phyloP scores from a whole-genome alignment of 345 rosid genomes.

The Salix purpurea region DNA sequence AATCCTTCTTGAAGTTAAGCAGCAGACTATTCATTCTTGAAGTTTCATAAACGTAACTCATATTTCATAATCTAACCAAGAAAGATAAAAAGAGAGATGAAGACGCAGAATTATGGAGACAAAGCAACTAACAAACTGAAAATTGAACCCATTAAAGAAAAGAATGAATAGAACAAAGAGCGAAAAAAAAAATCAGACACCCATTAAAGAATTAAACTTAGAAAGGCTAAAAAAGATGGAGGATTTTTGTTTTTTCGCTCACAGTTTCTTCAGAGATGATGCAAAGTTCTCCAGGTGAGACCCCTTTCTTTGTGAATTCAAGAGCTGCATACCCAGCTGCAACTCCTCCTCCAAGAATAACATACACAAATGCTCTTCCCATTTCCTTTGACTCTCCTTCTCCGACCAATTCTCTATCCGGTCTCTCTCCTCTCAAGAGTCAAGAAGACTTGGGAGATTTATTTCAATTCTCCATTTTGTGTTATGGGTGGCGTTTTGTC shows the following conservation, averaged over 20 bases:
- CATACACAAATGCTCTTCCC: slow-evolving; percentile 98
- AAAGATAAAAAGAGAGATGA: not conserved
- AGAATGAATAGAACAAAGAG: not conserved
- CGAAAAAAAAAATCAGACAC: not conserved
- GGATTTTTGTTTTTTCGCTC: slow-evolving; percentile 4
- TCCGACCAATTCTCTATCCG: not conserved
- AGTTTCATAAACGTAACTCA: not conserved
- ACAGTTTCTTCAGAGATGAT: slow-evolving; percentile 93
- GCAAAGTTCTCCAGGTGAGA: slow-evolving; percentile 82
- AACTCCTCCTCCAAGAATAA: slow-evolving; percentile 93
- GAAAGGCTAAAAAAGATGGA: not conserved
- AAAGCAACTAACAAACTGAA: slow-evolving; percentile 4
- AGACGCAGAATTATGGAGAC: not conserved
- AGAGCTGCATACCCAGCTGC: slow-evolving; percentile 97
- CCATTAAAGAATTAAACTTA: slow-evolving; percentile 1
- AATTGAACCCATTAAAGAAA: not conserved
- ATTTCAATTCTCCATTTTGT: too few relatives aligned
- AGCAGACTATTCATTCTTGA: not conserved
- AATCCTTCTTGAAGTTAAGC: not conserved
- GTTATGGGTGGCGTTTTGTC: too few relatives aligned
- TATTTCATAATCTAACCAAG: not conserved
- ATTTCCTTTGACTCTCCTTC: slow-evolving; percentile 24
- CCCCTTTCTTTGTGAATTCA: slow-evolving; percentile 75
- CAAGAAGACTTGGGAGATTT: too few relatives aligned
- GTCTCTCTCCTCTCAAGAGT: too few relatives aligned